Conservation (phyloP, 495 filamentous ascomycete genomes). For the Penicillium daleae region DNA sequence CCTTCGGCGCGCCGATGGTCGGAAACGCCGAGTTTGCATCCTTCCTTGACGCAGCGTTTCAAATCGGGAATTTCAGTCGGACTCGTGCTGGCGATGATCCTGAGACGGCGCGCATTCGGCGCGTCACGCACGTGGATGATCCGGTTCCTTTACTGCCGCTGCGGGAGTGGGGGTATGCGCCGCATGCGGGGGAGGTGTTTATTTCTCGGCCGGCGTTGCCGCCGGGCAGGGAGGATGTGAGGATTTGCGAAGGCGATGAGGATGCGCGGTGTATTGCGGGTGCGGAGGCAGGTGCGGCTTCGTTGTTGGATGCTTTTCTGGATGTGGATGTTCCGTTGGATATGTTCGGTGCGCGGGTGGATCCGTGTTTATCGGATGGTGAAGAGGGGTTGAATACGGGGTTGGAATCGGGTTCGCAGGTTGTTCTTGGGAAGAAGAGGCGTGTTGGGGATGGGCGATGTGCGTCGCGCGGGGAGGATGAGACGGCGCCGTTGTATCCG, state of each 20-base stretch:
- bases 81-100: not conserved
- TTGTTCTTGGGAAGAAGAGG: conserved; percentile 11
- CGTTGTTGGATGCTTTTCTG: conserved; percentile 15
- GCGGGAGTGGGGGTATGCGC: conserved; percentile 80
- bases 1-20: conserved; percentile 88
- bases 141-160: conserved; percentile 89
- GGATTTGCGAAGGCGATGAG: conserved; percentile 67
- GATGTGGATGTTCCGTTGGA: conserved; percentile 19
- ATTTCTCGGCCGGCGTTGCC: conserved; percentile 73
- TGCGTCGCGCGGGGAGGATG: conserved; percentile 19
- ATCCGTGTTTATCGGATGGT: not conserved
- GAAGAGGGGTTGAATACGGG: not conserved
- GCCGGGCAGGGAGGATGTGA: conserved; percentile 68
- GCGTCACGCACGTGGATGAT: conserved; percentile 85
- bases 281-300: conserved; percentile 22
- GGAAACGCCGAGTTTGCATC: conserved; percentile 73
- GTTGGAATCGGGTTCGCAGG: conserved; percentile 7
- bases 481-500: conserved; percentile 23
- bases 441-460: conserved; percentile 2
- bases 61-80: conserved; percentile 36
- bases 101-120: conserved; percentile 59
- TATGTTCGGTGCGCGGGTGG: not conserved
- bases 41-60: conserved; percentile 72
- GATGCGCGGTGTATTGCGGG: conserved; percentile 74
- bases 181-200: conserved; percentile 85